Base-by-base conservation (phyloP, 2,329 filamentous ascomycete species). In the Fusarium xyrophilum region DNA sequence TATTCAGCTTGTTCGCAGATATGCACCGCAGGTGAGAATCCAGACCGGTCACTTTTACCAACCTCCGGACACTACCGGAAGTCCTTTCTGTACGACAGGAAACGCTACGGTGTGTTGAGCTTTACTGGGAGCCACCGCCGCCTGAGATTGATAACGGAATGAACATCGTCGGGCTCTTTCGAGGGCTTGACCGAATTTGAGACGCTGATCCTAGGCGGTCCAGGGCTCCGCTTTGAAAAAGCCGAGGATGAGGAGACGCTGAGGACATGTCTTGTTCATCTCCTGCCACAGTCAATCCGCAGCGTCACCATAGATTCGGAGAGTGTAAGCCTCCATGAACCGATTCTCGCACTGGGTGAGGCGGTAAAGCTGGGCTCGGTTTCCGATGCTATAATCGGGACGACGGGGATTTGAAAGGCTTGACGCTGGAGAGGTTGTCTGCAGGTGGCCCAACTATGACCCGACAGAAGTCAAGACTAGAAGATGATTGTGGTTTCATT, bases 351-450 rank as follows among this genome's bases (percentile, higher is more conserved):
- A 14, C 28, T 48, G 8, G 15, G 11, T 7, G 15, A 48, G 21
- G 44, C 28, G 12, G 15, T 19, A 13, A 33, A 33, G 6, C 9
- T 2, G 8, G 44, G 44, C 8, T 13, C 21, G 7, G 33, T 48
- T 25, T 8, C 28, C 46, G 30, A 11, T 32, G 21, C 21, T 48
- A 33, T 19, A 13, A 3, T 13, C 13, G 39, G 39, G 39, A 0
- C 1, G 5, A 6, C 0, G 39, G 21, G 39, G 5, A 3, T 13
- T 25, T 12, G 39, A 5, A 0, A 21, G 15, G 3, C 3, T 25
- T 9, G 23, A 2, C 1, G 35, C 5, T 8, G 6, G 5, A 25
- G 15, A 4, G 3, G 23, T 1, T 1, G 4, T 25, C 10, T 3
- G 10, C 21, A 42, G 15, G 15, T 25, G 23, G 23, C 23, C 5